Percentiles rank a stretch among this genome's conserved stretches.
phyloP scores from a whole-genome alignment of 2,329 filamentous ascomycete genomes.

The Pseudocercospora eumusae region DNA sequence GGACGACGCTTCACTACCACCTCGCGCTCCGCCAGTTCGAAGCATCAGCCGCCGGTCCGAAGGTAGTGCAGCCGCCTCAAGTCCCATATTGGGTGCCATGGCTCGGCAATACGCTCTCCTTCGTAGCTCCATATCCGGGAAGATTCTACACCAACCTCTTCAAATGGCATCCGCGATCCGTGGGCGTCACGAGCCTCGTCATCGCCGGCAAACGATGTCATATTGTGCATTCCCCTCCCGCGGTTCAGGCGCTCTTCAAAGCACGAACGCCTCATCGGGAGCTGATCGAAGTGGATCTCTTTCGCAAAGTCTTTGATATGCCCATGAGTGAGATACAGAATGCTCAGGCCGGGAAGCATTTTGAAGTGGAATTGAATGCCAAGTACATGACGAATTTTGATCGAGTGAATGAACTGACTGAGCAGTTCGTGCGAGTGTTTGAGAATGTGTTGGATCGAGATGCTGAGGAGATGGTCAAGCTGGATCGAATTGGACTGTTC shows the following conservation, averaged over 20 bases:
- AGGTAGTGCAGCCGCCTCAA: slow-evolving; percentile 28
- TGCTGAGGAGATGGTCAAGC: slow-evolving; percentile 24
- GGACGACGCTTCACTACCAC: slow-evolving; percentile 32
- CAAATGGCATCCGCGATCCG: slow-evolving; percentile 30
- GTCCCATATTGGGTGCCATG: slow-evolving; percentile 37
- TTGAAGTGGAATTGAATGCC: slow-evolving; percentile 34
- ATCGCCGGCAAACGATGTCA: slow-evolving; percentile 36
- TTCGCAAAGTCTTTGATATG: slow-evolving; percentile 32
- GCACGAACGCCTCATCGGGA: slow-evolving; percentile 29
- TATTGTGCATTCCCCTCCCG: slow-evolving; percentile 31
- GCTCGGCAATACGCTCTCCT: slow-evolving; percentile 35
- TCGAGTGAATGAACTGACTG: slow-evolving; percentile 38
- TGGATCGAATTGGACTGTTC: slow-evolving; percentile 33
- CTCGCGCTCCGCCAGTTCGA: slow-evolving; percentile 23
- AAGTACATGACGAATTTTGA: slow-evolving; percentile 35
- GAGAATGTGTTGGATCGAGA: slow-evolving; percentile 28
- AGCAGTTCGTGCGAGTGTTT: slow-evolving; percentile 30
- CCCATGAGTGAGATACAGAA: slow-evolving; percentile 29
- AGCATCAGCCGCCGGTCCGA: slow-evolving; percentile 13
- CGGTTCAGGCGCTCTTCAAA: slow-evolving; percentile 37
- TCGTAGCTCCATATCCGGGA: slow-evolving; percentile 33
- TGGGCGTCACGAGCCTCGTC: slow-evolving; percentile 36
- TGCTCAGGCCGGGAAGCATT: slow-evolving; percentile 29
- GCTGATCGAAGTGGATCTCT: slow-evolving; percentile 35
- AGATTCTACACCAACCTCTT: slow-evolving; percentile 34